Percentiles rank a stretch among this genome's conserved stretches.
Conservation (phyloP, 2,329 filamentous ascomycete species). For the Diplodia seriata region DNA sequence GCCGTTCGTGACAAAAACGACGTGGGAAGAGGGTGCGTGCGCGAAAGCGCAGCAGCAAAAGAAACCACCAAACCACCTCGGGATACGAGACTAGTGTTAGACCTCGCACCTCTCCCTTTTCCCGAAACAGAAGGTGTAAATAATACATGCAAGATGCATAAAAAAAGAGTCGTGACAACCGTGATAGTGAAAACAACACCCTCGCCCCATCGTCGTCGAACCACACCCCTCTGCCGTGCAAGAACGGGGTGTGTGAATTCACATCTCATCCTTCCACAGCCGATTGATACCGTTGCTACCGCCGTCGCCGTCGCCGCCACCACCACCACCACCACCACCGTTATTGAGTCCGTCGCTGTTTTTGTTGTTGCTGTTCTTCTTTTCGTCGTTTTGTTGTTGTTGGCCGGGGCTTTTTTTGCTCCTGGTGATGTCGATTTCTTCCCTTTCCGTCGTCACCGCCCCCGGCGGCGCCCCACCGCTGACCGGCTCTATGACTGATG, state of each 20-base stretch:
- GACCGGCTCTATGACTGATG: background rate
- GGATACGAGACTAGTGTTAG: constrained; percentile 13
- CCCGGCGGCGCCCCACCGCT: constrained; percentile 1
- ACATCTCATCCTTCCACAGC: constrained; percentile 24
- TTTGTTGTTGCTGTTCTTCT: background rate
- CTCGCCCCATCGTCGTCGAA: background rate
- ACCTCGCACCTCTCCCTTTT: no score
- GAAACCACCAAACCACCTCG: constrained; percentile 14
- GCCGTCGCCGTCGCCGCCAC: background rate
- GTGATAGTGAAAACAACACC: constrained; percentile 12
- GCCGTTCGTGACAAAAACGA: constrained; percentile 30
- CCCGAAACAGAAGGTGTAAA: background rate
- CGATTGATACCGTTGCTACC: background rate
- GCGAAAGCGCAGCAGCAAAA: background rate
- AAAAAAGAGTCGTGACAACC: constrained; percentile 14
- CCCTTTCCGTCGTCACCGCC: constrained; percentile 18
- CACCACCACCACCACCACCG: background rate
- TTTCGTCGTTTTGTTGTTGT: background rate
- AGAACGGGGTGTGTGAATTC: background rate
- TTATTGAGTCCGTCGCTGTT: background rate
- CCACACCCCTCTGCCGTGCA: background rate
- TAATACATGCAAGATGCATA: background rate
- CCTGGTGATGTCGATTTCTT: constrained; percentile 1
- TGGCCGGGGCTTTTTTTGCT: background rate
- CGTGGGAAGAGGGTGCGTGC: constrained; percentile 11